Conservation (phyloP, 495 filamentous ascomycete genomes). For the Apiosordaria backusii region DNA sequence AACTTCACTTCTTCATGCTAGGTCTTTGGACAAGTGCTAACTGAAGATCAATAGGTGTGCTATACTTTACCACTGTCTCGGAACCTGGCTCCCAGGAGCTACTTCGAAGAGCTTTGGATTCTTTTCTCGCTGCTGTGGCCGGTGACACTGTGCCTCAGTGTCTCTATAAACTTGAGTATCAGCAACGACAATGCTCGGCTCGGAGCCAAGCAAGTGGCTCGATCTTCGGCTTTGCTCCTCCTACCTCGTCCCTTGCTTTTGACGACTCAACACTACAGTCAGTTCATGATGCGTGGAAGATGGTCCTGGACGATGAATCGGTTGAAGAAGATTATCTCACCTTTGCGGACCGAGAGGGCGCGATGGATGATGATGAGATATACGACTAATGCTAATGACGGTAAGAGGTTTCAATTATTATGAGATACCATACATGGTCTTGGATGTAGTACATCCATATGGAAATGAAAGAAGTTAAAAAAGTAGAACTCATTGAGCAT, state of each 20-base stretch:
- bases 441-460: not conserved
- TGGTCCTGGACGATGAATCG: conserved; percentile 52
- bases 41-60: conserved; percentile 53
- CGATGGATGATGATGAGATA: conserved; percentile 45
- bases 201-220: conserved; percentile 28
- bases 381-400: conserved; percentile 31
- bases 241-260: conserved; percentile 61
- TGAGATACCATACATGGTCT: not conserved
- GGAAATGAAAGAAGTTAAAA: not conserved
- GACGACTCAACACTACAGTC: conserved; percentile 61
- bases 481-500: not conserved
- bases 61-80: conserved; percentile 60
- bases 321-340: conserved; percentile 59
- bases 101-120: conserved; percentile 54
- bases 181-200: conserved; percentile 38
- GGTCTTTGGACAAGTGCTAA: conserved; percentile 45
- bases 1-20: conserved; percentile 23
- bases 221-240: conserved; percentile 48
- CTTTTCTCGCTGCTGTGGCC: conserved; percentile 46
- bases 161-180: conserved; percentile 63
- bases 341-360: conserved; percentile 53
- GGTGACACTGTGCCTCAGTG: conserved; percentile 35
- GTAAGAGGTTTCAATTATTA: conserved; percentile 6
- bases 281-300: conserved; percentile 62
- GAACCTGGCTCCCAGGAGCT: conserved; percentile 34